Percentiles rank a stretch among this genome's conserved stretches.
Evolutionary conservation across 805 yeast genomes (phyloP).

Genomic region (Candida awuae): DNA sequence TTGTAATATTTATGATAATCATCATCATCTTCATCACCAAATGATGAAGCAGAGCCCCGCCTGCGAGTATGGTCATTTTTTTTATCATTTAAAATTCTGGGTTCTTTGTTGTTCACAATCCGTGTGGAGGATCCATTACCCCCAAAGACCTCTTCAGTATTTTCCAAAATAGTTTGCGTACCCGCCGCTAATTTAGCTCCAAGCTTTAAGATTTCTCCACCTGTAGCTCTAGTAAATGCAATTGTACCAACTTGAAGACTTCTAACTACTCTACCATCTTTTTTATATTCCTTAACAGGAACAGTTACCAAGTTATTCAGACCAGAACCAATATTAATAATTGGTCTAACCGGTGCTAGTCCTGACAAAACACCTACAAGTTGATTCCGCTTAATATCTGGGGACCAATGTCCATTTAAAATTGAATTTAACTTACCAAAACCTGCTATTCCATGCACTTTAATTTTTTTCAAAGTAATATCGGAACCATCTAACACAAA

Average conservation of each 20-base stretch:
- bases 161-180: conserved; percentile 72
- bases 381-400: conserved; percentile 78
- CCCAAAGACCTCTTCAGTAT: conserved; percentile 70
- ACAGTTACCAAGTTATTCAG: conserved; percentile 63
- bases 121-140: conserved; percentile 54
- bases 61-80: conserved; percentile 11
- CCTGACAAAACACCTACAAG: conserved; percentile 77
- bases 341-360: conserved; percentile 68
- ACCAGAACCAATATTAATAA: conserved; percentile 73
- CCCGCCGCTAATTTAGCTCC: conserved; percentile 87
- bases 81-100: too few relatives aligned
- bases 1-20: conserved; percentile 8
- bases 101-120: conserved; percentile 13
- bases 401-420: conserved; percentile 73
- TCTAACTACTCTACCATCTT: conserved; percentile 61
- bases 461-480: conserved; percentile 52
- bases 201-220: conserved; percentile 69
- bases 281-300: conserved; percentile 66
- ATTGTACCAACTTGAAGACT: conserved; percentile 70
- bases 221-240: conserved; percentile 67
- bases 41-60: conserved; percentile 22
- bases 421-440: conserved; percentile 47
- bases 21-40: conserved; percentile 22
- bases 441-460: conserved; percentile 72
- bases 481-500: conserved; percentile 84